phyloP scores from a whole-genome alignment of 2,329 filamentous ascomycete species.

The Fusarium tjaetaba region DNA sequence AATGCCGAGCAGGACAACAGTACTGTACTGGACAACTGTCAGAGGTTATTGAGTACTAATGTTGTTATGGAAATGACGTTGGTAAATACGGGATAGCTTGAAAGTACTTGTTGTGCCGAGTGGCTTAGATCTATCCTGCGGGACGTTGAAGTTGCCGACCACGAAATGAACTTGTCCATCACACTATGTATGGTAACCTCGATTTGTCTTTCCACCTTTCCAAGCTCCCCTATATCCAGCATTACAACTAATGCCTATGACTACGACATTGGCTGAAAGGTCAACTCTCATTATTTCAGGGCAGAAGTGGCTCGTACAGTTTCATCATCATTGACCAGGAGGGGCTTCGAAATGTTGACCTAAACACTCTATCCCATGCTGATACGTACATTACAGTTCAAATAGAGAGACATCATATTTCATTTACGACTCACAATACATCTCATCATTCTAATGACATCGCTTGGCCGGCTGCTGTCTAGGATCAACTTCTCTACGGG shows the following conservation, averaged over 20 bases:
- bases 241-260: not conserved
- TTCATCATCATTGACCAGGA: no score
- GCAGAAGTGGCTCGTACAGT: not conserved
- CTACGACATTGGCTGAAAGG: fast-evolving
- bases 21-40: no score
- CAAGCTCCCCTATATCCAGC: not conserved
- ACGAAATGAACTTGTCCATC: not conserved
- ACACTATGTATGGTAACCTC: not conserved
- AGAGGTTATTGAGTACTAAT: not conserved
- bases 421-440: no score
- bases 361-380: not conserved
- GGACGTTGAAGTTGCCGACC: not conserved
- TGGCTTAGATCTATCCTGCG: not conserved
- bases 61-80: fast-evolving
- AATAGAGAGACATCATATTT: no score
- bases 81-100: not conserved
- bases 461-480: no score
- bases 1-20: not conserved
- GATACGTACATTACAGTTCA: no score
- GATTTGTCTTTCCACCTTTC: not conserved
- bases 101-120: not conserved
- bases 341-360: not conserved
- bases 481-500: no score
- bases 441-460: no score
- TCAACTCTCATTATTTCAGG: not conserved